Percentiles rank a stretch among this genome's conserved stretches.
phyloP scores from a whole-genome alignment of 2,329 filamentous ascomycete species.

The Nigrospora osmanthi region DNA sequence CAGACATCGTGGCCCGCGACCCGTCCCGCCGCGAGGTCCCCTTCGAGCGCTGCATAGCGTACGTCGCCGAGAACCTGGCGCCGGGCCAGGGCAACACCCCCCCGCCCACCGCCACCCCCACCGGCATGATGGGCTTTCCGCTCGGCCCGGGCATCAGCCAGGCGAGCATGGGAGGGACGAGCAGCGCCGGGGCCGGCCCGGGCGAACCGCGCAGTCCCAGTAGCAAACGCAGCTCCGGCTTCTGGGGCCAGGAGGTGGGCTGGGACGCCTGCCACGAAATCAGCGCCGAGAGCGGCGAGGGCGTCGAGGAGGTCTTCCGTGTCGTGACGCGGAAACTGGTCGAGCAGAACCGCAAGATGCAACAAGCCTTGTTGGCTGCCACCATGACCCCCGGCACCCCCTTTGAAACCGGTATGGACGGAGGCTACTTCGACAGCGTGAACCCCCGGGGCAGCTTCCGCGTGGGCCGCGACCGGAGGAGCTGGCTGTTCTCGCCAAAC shows the following conservation, averaged over 20 bases:
- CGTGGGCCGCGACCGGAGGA: slow-evolving; percentile 48
- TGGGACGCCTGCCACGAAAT: slow-evolving; percentile 99
- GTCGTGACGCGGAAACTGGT: slow-evolving; percentile 56
- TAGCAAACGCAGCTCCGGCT: slow-evolving; percentile 62
- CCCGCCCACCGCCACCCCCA: slow-evolving; percentile 51
- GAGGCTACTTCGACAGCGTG: slow-evolving; percentile 41
- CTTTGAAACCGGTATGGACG: slow-evolving; percentile 26
- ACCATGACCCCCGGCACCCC: slow-evolving; percentile 42
- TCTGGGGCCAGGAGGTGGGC: slow-evolving; percentile 87
- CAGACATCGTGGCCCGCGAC: slow-evolving; percentile 82
- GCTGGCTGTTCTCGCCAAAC: slow-evolving; percentile 49
- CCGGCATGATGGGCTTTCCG: slow-evolving; percentile 18
- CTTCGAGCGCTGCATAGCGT: slow-evolving; percentile 92
- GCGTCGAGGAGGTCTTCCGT: slow-evolving; percentile 92
- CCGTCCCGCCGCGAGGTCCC: slow-evolving; percentile 74
- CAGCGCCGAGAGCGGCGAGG: slow-evolving; percentile 86
- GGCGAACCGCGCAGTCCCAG: slow-evolving; percentile 51
- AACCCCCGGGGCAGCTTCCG: slow-evolving; percentile 45
- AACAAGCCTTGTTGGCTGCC: slow-evolving; percentile 49
- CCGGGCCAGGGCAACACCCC: slow-evolving; percentile 61
- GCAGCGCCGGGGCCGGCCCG: slow-evolving; percentile 11
- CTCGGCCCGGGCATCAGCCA: slow-evolving; percentile 12
- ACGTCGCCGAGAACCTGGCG: slow-evolving; percentile 85
- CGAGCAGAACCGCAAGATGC: slow-evolving; percentile 56
- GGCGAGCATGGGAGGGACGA: slow-evolving; percentile 29